Base-by-base conservation (phyloP, 2,329 filamentous ascomycete genomes). In the Onygenales sp. region DNA sequence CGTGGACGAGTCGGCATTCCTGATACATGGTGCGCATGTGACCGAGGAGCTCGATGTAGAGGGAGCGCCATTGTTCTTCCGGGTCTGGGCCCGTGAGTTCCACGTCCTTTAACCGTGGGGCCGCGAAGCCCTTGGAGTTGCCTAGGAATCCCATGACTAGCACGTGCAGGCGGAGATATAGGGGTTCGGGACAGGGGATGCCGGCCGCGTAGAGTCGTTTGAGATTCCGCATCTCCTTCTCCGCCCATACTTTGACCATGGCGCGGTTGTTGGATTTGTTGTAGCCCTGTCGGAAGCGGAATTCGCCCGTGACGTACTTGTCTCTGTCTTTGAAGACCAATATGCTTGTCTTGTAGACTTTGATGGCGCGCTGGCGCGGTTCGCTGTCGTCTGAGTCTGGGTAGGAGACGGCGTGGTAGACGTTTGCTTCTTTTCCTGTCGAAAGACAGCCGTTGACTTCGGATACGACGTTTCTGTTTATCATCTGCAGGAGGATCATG, bases 331-430 rank as follows among this genome's bases (percentile, higher is more conserved):
- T 97, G 82, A 98, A 98, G 27, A 94, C 90, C 35, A 98, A 76
- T 59, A 98, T 98, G 52, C 88, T 87, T 7, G 93, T 98, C 79
- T 98, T 98, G 82, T 98, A 98, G 50, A 98, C 89, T 74, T 98
- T 98, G 77, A 97, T 90, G 10, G 93, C 93, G 48, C 89, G 83
- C 64, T 95, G 89, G 0, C 84, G 72, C 0, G 81, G 73, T 17
- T 78, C 72, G 2, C 67, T 62, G 14, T 72, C 72, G 8, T 80
- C 78, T 6, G 82, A 72, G 5, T 75, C 70, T 2, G 78, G 75
- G 1, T 82, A 75, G 2, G 83, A 80, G 9, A 95, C 79, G 14
- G 92, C 90, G 58, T 94, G 89, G 72, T 98, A 98, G 31, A 98
- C 93, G 68, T 98, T 98, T 56, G 93, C 93, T 71, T 98, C 93